phyloP scores from a whole-genome alignment of 306 rosid genomes.

The Sesbania bispinosa region DNA sequence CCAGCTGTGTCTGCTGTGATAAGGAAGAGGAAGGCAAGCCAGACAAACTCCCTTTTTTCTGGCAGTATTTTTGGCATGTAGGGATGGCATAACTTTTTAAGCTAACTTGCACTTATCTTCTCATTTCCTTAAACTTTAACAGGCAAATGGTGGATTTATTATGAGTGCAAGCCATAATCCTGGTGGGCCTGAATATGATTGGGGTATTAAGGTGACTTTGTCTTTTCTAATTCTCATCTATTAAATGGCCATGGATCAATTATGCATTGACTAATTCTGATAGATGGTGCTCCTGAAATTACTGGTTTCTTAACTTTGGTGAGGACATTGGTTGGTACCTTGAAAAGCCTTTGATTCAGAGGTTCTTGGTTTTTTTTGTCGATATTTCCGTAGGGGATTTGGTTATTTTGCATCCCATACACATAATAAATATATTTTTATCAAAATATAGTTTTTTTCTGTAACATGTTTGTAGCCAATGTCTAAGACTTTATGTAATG shows the following conservation, averaged over 20 bases:
- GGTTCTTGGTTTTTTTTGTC: neutral
- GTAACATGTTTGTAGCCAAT: neutral
- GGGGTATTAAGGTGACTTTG: conserved; percentile 98
- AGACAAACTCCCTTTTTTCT: too few species aligned
- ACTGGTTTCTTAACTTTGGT: neutral
- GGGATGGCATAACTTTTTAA: conserved; percentile 7
- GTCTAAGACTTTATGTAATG: neutral
- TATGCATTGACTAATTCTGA: conserved; percentile 2
- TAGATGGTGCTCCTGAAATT: neutral
- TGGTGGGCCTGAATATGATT: conserved; percentile 97
- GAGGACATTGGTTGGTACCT: neutral
- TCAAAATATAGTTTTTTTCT: neutral
- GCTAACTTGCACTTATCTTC: neutral
- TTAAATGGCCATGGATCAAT: conserved; percentile 7
- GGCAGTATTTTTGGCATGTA: conserved; percentile 29
- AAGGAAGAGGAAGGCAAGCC: conserved; percentile 78
- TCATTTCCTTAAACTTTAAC: conserved; percentile 23
- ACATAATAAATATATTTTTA: neutral
- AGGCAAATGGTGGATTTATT: conserved; percentile 98
- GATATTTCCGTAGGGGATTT: neutral
- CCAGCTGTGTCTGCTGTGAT: conserved; percentile 98
- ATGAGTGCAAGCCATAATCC: conserved; percentile 99
- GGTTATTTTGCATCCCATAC: neutral
- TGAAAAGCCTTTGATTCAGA: conserved; percentile 20
- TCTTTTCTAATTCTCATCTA: conserved; percentile 17